phyloP scores from a whole-genome alignment of 495 filamentous ascomycete genomes.

The Amniculicola lignicola region DNA sequence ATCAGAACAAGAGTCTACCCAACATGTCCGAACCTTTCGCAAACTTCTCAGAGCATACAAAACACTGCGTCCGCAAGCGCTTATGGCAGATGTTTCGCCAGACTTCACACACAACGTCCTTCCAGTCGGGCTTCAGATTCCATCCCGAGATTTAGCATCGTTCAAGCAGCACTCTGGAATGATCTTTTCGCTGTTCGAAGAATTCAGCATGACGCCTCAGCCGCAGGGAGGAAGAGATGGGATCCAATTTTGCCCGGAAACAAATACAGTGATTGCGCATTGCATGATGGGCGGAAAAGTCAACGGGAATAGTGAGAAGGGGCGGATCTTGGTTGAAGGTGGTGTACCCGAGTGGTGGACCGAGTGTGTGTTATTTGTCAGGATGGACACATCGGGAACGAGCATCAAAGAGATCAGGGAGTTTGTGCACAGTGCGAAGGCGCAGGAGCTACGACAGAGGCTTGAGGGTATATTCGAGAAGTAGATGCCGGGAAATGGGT shows the following conservation, averaged over 20 bases:
- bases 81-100: slow-evolving; percentile 6
- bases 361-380: slow-evolving; percentile 24
- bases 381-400: slow-evolving; percentile 12
- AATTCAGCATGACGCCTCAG: slow-evolving; percentile 24
- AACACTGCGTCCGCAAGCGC: slow-evolving; percentile 7
- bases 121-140: slow-evolving; percentile 6
- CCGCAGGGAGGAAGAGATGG: neutral
- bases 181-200: slow-evolving; percentile 26
- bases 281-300: slow-evolving; percentile 28
- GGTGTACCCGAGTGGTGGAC: slow-evolving; percentile 25
- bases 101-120: slow-evolving; percentile 19
- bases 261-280: slow-evolving; percentile 28
- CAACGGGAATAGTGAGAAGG: slow-evolving; percentile 15
- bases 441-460: slow-evolving; percentile 33
- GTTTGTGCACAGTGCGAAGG: slow-evolving; percentile 35
- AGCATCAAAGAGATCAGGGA: slow-evolving; percentile 30
- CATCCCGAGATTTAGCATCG: neutral
- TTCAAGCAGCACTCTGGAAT: slow-evolving; percentile 18
- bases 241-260: neutral
- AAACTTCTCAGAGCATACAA: slow-evolving; percentile 12
- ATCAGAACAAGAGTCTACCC: neutral
- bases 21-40: slow-evolving; percentile 15
- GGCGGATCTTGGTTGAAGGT: slow-evolving; percentile 5
- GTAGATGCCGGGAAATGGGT: too few species aligned
- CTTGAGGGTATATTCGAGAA: slow-evolving; percentile 30